Evolutionary conservation across 306 rosid species (phyloP).

Genomic region (Sechiopsis laciniata): DNA sequence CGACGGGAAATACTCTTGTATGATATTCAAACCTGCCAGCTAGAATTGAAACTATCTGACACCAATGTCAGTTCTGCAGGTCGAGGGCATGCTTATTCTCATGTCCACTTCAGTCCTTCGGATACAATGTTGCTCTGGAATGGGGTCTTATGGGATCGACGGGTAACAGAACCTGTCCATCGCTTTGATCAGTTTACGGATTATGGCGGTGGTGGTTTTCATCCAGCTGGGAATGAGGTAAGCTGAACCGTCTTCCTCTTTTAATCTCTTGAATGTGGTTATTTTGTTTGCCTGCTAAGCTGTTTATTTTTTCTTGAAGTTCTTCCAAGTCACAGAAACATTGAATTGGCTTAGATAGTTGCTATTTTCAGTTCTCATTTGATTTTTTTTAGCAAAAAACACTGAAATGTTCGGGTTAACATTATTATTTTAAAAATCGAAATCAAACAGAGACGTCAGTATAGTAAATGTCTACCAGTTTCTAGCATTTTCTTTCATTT

Average conservation of each 20-base stretch:
- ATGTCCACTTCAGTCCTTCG: conserved; percentile 73
- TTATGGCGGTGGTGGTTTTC: conserved; percentile 98
- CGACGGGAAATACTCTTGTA: conserved; percentile 74
- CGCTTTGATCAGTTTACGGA: conserved; percentile 97
- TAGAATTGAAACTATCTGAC: conserved; percentile 59
- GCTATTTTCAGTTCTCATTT: too few relatives aligned
- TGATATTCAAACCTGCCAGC: conserved; percentile 60
- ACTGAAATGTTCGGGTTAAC: too few relatives aligned
- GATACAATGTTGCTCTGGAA: conserved; percentile 95
- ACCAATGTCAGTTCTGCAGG: conserved; percentile 52
- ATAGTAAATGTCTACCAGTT: too few relatives aligned
- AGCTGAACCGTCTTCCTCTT: conserved; percentile 19
- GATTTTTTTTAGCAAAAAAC: too few relatives aligned
- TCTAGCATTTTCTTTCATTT: too few relatives aligned
- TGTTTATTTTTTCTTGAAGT: too few relatives aligned
- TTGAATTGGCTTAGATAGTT: too few relatives aligned
- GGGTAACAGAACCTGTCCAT: conserved; percentile 66
- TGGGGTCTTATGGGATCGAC: conserved; percentile 93
- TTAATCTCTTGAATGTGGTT: too few relatives aligned
- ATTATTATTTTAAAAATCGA: too few relatives aligned
- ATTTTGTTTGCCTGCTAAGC: too few relatives aligned
- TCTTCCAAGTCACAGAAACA: too few relatives aligned
- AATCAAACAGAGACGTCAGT: too few relatives aligned
- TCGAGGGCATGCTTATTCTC: conserved; percentile 73
- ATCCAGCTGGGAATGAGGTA: conserved; percentile 99